A percentile compares a stretch with the other conserved stretches of the same genome.
Evolutionary conservation across 2,329 filamentous ascomycete genomes (phyloP).

Genomic region (Cadophora luteo-olivacea): DNA sequence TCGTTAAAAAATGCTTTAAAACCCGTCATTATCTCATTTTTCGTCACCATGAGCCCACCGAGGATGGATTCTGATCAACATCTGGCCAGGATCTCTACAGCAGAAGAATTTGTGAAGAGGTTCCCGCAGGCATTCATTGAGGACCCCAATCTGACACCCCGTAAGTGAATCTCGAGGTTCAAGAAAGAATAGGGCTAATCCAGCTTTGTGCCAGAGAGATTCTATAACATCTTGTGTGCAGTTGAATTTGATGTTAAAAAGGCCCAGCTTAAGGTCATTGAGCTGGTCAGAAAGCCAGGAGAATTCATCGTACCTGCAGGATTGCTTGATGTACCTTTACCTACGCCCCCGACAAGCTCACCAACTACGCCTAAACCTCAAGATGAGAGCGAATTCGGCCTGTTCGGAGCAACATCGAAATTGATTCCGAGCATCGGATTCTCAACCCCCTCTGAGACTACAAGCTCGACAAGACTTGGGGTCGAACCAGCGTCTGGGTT

Average conservation of each 20-base stretch:
- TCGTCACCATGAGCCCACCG: not conserved
- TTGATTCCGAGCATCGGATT: not conserved
- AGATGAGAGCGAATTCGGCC: not conserved
- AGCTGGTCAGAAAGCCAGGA: not conserved
- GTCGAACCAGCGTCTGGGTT: not conserved
- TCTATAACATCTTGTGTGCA: conserved; percentile 2
- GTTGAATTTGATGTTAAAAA: not conserved
- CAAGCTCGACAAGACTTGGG: too few relatives aligned
- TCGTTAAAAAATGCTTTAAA: not conserved
- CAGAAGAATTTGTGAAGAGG: not conserved
- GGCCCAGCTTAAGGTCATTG: not conserved
- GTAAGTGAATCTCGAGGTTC: not conserved
- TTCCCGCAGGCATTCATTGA: conserved; percentile 4
- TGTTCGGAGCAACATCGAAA: too few relatives aligned
- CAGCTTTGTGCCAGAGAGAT: not conserved
- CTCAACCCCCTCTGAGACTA: not conserved
- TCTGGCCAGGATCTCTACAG: not conserved
- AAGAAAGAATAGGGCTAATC: not conserved
- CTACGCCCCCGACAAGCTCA: not conserved
- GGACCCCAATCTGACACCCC: not conserved
- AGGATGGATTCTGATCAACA: not conserved
- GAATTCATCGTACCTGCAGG: not conserved
- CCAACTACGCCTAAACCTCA: not conserved
- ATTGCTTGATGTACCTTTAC: not conserved
- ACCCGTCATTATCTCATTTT: not conserved